phyloP scores from a whole-genome alignment of 768 basidiomycete genomes.

The Phanerodontia chrysosporium region DNA sequence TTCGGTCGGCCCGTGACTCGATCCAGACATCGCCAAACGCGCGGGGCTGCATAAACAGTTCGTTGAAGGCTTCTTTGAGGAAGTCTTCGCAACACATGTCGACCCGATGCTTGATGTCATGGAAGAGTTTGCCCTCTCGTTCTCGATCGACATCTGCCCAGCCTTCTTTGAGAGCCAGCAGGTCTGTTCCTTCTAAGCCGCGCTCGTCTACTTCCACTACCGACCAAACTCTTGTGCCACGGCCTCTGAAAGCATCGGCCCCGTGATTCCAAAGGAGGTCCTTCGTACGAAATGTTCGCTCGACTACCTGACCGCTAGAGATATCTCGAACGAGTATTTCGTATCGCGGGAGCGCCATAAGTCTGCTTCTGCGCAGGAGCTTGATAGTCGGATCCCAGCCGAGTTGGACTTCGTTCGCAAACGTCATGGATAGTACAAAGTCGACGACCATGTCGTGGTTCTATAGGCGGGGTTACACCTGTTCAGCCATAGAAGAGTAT shows the following conservation, averaged over 20 bases:
- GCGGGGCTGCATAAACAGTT: too few relatives aligned
- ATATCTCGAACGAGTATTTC: not conserved
- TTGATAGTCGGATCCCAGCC: constrained; percentile 9
- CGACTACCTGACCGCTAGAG: not conserved
- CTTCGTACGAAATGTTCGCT: not conserved
- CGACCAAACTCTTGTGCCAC: constrained; percentile 8
- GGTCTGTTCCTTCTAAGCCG: not conserved
- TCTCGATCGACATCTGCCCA: not conserved
- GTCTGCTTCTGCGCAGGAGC: not conserved
- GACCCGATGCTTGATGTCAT: not conserved
- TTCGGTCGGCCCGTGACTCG: not conserved
- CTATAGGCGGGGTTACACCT: not conserved
- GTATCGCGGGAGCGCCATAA: not conserved
- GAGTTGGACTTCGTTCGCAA: not conserved
- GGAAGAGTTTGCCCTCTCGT: not conserved
- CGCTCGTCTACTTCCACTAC: not conserved
- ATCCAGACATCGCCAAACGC: not conserved
- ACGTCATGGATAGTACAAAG: not conserved
- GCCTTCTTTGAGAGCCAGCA: not conserved
- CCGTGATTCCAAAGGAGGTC: not conserved
- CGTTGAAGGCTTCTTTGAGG: not conserved
- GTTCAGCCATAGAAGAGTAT: not conserved
- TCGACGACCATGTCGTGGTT: not conserved
- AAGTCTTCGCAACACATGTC: not conserved
- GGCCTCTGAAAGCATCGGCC: not conserved